phyloP scores from a whole-genome alignment of 345 rosid species.

The Eucalyptus guilfoylei region DNA sequence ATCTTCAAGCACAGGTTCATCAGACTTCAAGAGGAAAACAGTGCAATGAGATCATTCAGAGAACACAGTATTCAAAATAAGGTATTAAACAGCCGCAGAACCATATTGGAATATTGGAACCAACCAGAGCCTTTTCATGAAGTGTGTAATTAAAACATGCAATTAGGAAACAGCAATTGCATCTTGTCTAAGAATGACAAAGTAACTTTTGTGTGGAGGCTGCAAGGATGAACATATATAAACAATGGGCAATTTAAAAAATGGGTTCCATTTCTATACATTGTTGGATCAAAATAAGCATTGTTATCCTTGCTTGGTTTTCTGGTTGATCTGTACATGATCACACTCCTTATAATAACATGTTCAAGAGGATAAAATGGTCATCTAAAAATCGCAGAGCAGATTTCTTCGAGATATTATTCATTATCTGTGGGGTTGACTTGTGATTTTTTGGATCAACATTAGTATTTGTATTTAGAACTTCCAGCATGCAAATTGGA shows the following conservation, averaged over 20 bases:
- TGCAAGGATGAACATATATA: background rate
- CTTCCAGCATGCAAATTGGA: background rate
- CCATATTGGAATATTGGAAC: background rate
- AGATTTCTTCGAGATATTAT: background rate
- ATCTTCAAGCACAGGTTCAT: slow-evolving; percentile 57
- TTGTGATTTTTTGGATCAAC: background rate
- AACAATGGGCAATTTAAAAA: background rate
- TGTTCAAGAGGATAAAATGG: background rate
- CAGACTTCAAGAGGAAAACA: slow-evolving; percentile 21
- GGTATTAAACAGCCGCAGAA: background rate
- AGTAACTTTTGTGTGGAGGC: background rate
- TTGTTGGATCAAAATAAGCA: background rate
- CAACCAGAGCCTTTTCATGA: background rate
- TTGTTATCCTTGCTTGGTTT: background rate
- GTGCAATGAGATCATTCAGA: background rate
- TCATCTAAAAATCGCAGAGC: background rate
- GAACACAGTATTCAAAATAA: background rate
- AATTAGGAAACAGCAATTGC: background rate
- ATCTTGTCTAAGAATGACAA: background rate
- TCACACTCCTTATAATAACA: background rate
- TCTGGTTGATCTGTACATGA: background rate
- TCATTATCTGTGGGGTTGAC: background rate
- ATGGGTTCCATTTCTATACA: background rate
- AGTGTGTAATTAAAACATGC: background rate
- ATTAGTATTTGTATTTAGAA: background rate